Conservation (phyloP, 495 filamentous ascomycete genomes). For the Collariella sp. region DNA sequence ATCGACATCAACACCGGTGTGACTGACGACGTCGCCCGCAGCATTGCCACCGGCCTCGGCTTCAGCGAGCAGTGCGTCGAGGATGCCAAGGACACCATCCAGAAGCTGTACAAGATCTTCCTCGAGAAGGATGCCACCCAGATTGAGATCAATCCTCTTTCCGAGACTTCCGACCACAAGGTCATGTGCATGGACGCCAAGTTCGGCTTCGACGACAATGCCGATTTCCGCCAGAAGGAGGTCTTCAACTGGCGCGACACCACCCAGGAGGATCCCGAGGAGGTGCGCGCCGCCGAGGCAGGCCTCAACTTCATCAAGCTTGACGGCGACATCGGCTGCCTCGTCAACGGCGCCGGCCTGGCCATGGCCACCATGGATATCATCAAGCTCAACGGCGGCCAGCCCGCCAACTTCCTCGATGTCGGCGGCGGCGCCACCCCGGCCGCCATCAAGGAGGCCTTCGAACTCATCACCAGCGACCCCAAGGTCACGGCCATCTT, state of each 20-base stretch:
- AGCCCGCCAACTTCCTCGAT: slow-evolving; percentile 96
- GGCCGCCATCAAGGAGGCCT: slow-evolving; percentile 91
- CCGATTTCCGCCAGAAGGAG: slow-evolving; percentile 95
- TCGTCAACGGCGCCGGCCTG: slow-evolving; percentile 97
- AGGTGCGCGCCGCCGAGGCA: slow-evolving; percentile 89
- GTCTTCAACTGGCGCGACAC: slow-evolving; percentile 88
- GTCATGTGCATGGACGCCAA: slow-evolving; percentile 99
- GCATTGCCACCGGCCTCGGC: slow-evolving; percentile 84
- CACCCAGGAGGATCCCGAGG: slow-evolving; percentile 92
- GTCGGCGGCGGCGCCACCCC: slow-evolving; percentile 96
- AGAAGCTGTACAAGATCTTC: slow-evolving; percentile 98
- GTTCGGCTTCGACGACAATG: slow-evolving; percentile 96
- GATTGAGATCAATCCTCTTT: slow-evolving; percentile 98
- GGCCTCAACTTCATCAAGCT: slow-evolving; percentile 99
- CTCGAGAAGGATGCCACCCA: slow-evolving; percentile 96
- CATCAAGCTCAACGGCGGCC: slow-evolving; percentile 97
- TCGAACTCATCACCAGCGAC: slow-evolving; percentile 96
- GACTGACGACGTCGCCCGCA: slow-evolving; percentile 85
- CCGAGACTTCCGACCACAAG: slow-evolving; percentile 93
- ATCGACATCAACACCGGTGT: slow-evolving; percentile 93
- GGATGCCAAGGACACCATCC: slow-evolving; percentile 88
- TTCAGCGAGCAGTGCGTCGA: slow-evolving; percentile 96
- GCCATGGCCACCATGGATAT: slow-evolving; percentile 99
- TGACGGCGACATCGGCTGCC: slow-evolving; percentile 96
- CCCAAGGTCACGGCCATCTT: slow-evolving; percentile 98